A percentile compares a stretch with the other conserved stretches of the same genome.
Conservation (phyloP, 2,329 filamentous ascomycete genomes). For the Dothidotthia symphoricarpi region DNA sequence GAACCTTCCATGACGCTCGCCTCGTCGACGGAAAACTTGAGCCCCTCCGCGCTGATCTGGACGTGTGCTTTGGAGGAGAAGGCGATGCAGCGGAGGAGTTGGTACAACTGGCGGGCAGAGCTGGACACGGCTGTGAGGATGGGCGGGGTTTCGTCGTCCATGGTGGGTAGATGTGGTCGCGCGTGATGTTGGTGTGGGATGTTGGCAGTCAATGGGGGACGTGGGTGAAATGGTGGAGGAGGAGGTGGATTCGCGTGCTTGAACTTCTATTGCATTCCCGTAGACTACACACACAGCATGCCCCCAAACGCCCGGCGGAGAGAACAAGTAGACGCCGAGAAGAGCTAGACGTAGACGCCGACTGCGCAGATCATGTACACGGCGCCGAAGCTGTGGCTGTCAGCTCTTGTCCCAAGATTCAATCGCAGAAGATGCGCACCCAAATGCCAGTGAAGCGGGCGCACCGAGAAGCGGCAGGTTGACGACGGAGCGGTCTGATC, state of each 20-base stretch:
- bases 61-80: constrained; percentile 61
- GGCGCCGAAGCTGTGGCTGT: constrained; percentile 73
- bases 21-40: constrained; percentile 86
- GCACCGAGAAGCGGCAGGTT: constrained; percentile 76
- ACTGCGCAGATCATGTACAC: constrained; percentile 99
- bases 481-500: constrained; percentile 72
- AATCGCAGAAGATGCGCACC: constrained; percentile 58
- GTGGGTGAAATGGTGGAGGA: constrained; percentile 12
- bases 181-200: no score
- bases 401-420: constrained; percentile 1
- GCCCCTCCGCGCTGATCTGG: constrained; percentile 80
- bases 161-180: no score
- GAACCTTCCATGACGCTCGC: constrained; percentile 86
- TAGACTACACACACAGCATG: constrained; percentile 36
- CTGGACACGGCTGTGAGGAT: constrained; percentile 74
- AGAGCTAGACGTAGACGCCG: constrained; percentile 91
- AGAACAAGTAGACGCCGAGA: constrained; percentile 16
- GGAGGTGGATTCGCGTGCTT: constrained; percentile 18
- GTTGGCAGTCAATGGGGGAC: constrained; percentile 2
- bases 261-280: constrained; percentile 41
- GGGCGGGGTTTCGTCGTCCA: constrained; percentile 45
- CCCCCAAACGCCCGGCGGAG: constrained; percentile 30
- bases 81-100: constrained; percentile 61
- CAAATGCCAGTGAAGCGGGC: constrained; percentile 84
- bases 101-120: constrained; percentile 73